Evolutionary conservation across 805 yeast species (phyloP).

Genomic region (Blastobotrys muscicola): DNA sequence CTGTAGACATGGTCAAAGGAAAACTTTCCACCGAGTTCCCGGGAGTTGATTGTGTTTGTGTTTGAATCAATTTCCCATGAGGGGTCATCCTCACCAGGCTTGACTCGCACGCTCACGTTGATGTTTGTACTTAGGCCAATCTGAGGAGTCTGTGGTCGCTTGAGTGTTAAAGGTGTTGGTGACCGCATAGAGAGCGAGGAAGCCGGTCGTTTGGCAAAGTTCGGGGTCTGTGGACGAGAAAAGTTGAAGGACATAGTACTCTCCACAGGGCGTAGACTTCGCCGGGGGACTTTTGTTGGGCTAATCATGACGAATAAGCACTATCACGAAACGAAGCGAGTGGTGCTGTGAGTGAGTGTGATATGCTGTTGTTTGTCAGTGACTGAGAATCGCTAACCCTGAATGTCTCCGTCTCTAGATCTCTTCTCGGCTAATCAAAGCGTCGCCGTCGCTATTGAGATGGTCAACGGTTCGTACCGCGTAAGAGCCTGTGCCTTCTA

Average conservation of each 20-base stretch:
- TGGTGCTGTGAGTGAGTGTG: no score
- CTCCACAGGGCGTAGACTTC: no score
- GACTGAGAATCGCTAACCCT: no score
- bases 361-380: no score
- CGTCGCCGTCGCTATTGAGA: no score
- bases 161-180: constrained; percentile 14
- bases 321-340: no score
- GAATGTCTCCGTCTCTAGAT: no score
- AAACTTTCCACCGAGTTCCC: constrained; percentile 50
- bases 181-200: constrained; percentile 20
- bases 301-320: no score
- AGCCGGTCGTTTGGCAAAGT: constrained; percentile 18
- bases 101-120: constrained; percentile 67
- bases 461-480: no score
- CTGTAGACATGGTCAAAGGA: constrained; percentile 72
- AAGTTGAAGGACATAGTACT: not conserved
- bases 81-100: constrained; percentile 37
- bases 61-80: constrained; percentile 38
- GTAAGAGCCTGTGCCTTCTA: no score
- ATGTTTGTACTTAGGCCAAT: constrained; percentile 32
- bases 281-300: no score
- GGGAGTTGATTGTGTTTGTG: constrained; percentile 34
- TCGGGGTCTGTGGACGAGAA: constrained; percentile 20
- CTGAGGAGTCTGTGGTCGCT: constrained; percentile 19
- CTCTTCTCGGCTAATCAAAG: no score